Conservation (phyloP, 108 stramenopile species). For the Pseudonitzschia multistriata region DNA sequence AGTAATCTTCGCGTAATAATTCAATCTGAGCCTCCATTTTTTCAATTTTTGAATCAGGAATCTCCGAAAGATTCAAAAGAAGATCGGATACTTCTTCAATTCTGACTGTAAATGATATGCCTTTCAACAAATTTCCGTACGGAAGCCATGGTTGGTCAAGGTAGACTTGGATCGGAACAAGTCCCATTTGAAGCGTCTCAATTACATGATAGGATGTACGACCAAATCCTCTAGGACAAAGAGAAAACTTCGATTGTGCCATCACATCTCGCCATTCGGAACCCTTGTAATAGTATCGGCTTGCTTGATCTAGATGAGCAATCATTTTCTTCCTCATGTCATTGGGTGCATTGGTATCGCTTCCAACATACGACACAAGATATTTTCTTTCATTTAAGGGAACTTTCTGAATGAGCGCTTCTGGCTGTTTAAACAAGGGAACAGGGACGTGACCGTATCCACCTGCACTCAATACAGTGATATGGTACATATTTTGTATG, state of each 20-base stretch:
- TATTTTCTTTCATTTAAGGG: background rate
- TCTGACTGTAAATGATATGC: background rate
- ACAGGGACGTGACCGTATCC: constrained; percentile 16
- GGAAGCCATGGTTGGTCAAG: constrained; percentile 11
- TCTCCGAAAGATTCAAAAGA: background rate
- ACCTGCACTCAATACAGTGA: constrained; percentile 9
- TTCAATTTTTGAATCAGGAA: background rate
- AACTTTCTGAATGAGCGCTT: background rate
- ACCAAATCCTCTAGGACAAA: constrained; percentile 14
- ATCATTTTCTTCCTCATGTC: constrained; percentile 12
- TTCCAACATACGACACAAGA: constrained; percentile 4
- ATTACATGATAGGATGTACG: constrained; percentile 12
- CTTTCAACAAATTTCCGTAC: constrained; percentile 8
- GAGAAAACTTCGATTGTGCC: constrained; percentile 6
- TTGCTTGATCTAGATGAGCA: background rate
- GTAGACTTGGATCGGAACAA: constrained; percentile 7
- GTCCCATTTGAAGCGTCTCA: constrained; percentile 17
- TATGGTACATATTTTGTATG: constrained; percentile 1
- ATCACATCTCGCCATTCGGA: background rate
- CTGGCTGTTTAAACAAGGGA: constrained; percentile 17
- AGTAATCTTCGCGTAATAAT: constrained; percentile 3
- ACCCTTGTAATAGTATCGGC: constrained; percentile 13
- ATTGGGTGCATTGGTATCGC: constrained; percentile 5
- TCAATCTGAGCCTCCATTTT: constrained; percentile 8
- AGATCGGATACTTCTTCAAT: constrained; percentile 3